Evolutionary conservation across 495 filamentous ascomycete genomes (phyloP), one percentile per base, ranked within the genome.

Genomic region (Achaetomiella virescens): DNA sequence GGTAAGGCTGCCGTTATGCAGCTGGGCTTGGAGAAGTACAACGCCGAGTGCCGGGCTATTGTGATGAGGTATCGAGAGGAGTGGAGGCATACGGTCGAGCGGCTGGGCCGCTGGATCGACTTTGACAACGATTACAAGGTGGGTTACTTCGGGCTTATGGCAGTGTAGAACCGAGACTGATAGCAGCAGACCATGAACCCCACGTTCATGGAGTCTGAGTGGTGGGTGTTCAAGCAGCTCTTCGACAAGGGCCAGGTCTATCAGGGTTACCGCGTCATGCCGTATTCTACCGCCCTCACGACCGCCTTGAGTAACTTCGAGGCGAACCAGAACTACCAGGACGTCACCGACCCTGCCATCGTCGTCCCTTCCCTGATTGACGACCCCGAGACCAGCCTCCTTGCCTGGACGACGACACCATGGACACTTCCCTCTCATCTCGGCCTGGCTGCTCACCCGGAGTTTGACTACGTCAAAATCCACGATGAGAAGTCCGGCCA

Each of bases 71-170:
- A 85, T 69, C 83, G 90, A 21, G 73, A 78, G 9, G 93, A 97
- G 72, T 98, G 93, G 95, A 81, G 90, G 53, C 73, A 86, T 57
- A 96, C 89, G 17, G 89, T 98, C 55, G 90, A 96, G 54, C 73
- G 93, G 42, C 73, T 98, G 25, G 93, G 95, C 43, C 87, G 95
- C 52, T 98, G 95, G 93, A 91, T 97, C 62, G 95, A 98, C 72
- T 96, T 97, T 57, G 95, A 97, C 71, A 93, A 95, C 65, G 91
- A 96, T 65, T 97, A 97, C 78, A 97, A 97, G 84, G 86, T 86
- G 55, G 52, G 72, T 50, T 31, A 14, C n/a, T 4, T 24, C 3
- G 2, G n/a, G 29, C 1, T 20, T 17, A 1, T 1, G n/a, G 3
- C 1, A 4, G 8, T 9, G 1, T n/a, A 5, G 21, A 12, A 12